Base-by-base conservation (phyloP, 805 yeast species). In the Saccharomycopsis amapae region DNA sequence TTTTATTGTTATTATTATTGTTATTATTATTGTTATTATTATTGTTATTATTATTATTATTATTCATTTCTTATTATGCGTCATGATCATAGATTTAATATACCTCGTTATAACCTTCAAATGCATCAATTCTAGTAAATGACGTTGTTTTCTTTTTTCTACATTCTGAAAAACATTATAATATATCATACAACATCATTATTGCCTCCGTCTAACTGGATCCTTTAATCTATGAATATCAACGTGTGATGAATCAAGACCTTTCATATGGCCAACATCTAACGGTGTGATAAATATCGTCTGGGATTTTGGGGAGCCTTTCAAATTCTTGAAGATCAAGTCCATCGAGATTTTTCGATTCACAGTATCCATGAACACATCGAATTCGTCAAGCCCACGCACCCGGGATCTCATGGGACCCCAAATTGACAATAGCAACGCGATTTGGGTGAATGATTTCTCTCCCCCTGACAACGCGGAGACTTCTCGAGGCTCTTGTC, bases 401-500 rank as follows among this genome's bases (percentile, higher is more conserved):
- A 93, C 74, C 47, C 85, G 76, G 0, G 95, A 81, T 50, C 82
- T 78, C 96, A 93, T 89, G 23, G 86, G 81, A 53, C 79, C 78
- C 98, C 98, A 93, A 23, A 95, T 83, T 0, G 97, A 82, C 49
- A 90, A 68, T 38, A 93, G 64, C 48, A 93, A 71, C 0, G 97
- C 85, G 51, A 90, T 80, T 61, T 93, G 98, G 0, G 96, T 79
- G 62, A 83, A 90, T 1, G 97, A 87, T 59, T 89, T 89, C 60
- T 93, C 98, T 38, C 98, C 98, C 28, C 98, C 98, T 1, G 96
- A 87, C 20, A 90, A 71, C 0, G 96, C 83, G 53, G 80, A 85
- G 3, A 86, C 85, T 33, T 81, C 77, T 54, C 96, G 70, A 26
- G 75, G 68, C 23, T 72, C 71, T 33, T 71, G 72, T 48, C 75